Evolutionary conservation across 768 basidiomycete species (phyloP).

Genomic region (Trametes cinnabarina): DNA sequence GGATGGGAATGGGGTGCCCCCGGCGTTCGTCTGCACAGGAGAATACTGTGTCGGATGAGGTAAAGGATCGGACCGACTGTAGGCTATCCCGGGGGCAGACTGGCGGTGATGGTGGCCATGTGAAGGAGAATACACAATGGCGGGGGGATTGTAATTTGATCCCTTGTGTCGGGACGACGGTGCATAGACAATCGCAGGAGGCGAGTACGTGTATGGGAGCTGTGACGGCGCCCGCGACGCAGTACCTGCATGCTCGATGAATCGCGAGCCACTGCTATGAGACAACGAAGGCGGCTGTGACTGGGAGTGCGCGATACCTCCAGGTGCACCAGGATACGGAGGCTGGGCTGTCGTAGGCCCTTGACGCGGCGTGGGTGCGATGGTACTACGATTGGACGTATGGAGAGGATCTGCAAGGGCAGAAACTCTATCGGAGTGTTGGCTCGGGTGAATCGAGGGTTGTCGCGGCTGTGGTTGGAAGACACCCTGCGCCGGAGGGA

Average conservation of each 20-base stretch:
- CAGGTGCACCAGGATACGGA: constrained; percentile 19
- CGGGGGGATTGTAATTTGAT: constrained; percentile 58
- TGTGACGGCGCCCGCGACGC: constrained; percentile 36
- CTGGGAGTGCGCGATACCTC: constrained; percentile 41
- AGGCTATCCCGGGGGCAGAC: constrained; percentile 55
- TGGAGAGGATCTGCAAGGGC: constrained; percentile 17
- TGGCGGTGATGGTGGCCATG: constrained; percentile 19
- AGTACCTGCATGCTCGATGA: constrained; percentile 24
- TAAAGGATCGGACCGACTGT: constrained; percentile 65
- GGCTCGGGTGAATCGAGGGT: constrained; percentile 13
- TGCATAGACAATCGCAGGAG: constrained; percentile 62
- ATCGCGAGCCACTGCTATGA: constrained; percentile 23
- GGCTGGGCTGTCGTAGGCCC: constrained; percentile 24
- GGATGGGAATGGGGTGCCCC: constrained; percentile 42
- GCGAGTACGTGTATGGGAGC: constrained; percentile 37
- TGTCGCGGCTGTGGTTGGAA: constrained; percentile 13
- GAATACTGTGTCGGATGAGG: constrained; percentile 34
- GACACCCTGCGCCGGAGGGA: constrained; percentile 13
- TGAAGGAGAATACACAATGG: constrained; percentile 50
- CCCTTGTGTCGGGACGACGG: constrained; percentile 43
- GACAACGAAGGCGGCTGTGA: constrained; percentile 33
- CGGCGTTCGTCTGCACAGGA: constrained; percentile 36
- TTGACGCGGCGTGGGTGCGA: constrained; percentile 34
- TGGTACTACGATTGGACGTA: constrained; percentile 10
- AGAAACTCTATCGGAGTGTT: constrained; percentile 17